Conservation (phyloP, 192 early-diverging fungal species). For the Phycomyces blakesleeanus region DNA sequence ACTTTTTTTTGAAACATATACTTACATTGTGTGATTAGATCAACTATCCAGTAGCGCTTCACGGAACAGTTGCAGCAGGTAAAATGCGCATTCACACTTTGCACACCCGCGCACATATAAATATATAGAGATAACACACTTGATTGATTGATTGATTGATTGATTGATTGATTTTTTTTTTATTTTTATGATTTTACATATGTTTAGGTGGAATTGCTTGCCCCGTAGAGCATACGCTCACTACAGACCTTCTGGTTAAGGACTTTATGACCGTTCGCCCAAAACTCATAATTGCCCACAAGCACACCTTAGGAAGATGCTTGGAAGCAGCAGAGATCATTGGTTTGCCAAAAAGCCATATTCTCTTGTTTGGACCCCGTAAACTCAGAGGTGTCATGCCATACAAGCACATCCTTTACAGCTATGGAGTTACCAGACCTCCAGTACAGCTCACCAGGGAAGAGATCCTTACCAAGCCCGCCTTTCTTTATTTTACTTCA, state of each 20-base stretch:
- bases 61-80: constrained; percentile 61
- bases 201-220: constrained; percentile 55
- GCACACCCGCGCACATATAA: too few relatives aligned
- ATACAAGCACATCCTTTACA: constrained; percentile 15
- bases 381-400: constrained; percentile 32
- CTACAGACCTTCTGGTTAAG: constrained; percentile 61
- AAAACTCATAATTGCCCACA: constrained; percentile 55
- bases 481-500: constrained; percentile 28
- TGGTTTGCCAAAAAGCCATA: constrained; percentile 29
- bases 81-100: too few relatives aligned
- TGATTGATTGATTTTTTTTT: background rate
- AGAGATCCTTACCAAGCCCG: constrained; percentile 15
- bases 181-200: background rate
- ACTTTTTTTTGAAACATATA: too few relatives aligned
- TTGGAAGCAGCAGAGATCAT: constrained; percentile 37
- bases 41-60: constrained; percentile 56
- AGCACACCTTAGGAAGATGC: constrained; percentile 29
- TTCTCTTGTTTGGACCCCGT: constrained; percentile 39
- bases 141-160: too few relatives aligned
- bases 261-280: constrained; percentile 68
- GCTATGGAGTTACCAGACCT: constrained; percentile 1
- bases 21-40: too few relatives aligned
- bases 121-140: background rate
- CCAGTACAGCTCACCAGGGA: constrained; percentile 22
- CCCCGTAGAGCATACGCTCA: constrained; percentile 77